phyloP scores from a whole-genome alignment of 139 green algal species.

The Limnomonas spitsbergensis region DNA sequence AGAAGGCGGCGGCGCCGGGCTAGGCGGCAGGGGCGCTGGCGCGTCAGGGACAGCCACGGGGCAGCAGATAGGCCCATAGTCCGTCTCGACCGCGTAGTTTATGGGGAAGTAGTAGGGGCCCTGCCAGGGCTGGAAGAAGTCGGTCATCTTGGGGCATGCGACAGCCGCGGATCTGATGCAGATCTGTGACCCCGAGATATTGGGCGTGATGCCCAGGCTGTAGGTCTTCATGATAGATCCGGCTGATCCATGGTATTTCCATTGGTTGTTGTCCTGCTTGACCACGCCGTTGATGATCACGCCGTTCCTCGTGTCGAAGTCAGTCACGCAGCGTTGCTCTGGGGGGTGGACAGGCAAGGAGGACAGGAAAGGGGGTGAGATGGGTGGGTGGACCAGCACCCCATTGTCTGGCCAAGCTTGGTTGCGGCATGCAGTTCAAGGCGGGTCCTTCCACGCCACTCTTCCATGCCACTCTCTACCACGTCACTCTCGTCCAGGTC shows the following conservation, averaged over 20 bases:
- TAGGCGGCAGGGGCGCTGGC: no score
- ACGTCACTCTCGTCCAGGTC: neutral
- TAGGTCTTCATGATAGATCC: neutral
- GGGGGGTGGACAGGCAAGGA: neutral
- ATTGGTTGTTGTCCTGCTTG: neutral
- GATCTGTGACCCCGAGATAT: neutral
- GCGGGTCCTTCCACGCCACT: neutral
- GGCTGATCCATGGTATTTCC: neutral
- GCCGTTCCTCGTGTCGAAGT: neutral
- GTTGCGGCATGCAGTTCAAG: neutral
- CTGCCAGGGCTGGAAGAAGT: neutral
- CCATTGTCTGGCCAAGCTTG: neutral
- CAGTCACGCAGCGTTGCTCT: neutral
- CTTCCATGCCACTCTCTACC: neutral
- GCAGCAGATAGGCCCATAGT: neutral
- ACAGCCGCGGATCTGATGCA: neutral
- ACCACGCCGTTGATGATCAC: neutral
- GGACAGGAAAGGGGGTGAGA: neutral
- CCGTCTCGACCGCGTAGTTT: neutral
- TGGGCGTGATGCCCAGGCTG: neutral
- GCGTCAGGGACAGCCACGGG: neutral
- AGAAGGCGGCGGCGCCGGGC: neutral
- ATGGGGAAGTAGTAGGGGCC: neutral
- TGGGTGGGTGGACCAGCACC: neutral
- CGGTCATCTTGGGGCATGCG: neutral